Conservation (phyloP, 2,329 filamentous ascomycete genomes). For the Pseudocercospora fijiensis region DNA sequence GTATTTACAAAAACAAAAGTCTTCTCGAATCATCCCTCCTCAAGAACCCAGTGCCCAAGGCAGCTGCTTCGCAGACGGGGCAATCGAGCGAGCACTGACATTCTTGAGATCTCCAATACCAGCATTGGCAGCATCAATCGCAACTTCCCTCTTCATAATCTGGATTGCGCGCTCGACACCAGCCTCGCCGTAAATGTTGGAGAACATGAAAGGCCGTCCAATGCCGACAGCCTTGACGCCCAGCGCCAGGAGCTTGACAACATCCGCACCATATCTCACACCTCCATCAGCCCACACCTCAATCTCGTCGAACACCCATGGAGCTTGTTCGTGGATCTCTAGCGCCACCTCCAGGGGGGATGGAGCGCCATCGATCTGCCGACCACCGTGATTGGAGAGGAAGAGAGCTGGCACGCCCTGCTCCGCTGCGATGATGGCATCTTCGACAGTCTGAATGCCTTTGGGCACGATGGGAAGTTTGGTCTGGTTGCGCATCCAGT, state of each 20-base stretch:
- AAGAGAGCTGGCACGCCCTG: conserved; percentile 50
- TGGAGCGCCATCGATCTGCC: conserved; percentile 56
- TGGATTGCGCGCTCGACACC: conserved; percentile 55
- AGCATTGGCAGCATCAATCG: conserved; percentile 26
- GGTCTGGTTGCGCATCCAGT: conserved; percentile 41
- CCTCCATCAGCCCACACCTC: conserved; percentile 45
- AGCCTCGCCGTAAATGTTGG: conserved; percentile 57
- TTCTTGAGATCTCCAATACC: conserved; percentile 24
- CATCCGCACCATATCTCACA: conserved; percentile 42
- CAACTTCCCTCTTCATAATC: conserved; percentile 54
- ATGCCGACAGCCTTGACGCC: conserved; percentile 47
- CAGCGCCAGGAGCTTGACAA: conserved; percentile 43
- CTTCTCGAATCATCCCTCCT: not conserved
- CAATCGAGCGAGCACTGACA: conserved; percentile 8
- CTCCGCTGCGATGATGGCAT: conserved; percentile 42
- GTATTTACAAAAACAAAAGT: not conserved
- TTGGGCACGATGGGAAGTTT: conserved; percentile 43
- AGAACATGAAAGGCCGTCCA: conserved; percentile 54
- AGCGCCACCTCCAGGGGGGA: conserved; percentile 72
- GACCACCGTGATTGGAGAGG: conserved; percentile 55
- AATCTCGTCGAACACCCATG: conserved; percentile 41
- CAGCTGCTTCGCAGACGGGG: not conserved
- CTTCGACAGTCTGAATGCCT: conserved; percentile 44
- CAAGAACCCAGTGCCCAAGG: not conserved
- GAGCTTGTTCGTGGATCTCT: conserved; percentile 63